Conservation (phyloP, 129 eudicot genomes). For the Cynara cardunculus region DNA sequence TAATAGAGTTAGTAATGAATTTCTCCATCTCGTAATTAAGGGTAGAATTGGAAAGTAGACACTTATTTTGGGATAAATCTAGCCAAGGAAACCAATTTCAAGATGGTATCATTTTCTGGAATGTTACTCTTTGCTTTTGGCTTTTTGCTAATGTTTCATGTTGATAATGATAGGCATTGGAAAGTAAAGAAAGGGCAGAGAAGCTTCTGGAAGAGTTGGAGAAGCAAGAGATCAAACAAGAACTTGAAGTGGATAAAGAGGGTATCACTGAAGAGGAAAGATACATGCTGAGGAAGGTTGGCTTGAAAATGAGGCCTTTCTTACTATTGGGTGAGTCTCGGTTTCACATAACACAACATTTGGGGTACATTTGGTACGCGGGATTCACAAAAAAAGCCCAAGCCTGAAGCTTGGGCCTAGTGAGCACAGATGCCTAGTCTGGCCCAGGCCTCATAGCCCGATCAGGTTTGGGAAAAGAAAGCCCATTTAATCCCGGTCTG, state of each 20-base stretch:
- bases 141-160: slow-evolving; percentile 16
- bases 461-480: too few relatives aligned
- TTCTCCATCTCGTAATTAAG: background rate
- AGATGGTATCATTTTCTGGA: background rate
- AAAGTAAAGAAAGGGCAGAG: slow-evolving; percentile 73
- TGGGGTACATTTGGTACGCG: background rate
- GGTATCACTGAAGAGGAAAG: slow-evolving; percentile 97
- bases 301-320: slow-evolving; percentile 77
- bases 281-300: slow-evolving; percentile 84
- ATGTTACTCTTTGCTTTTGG: background rate
- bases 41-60: background rate
- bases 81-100: background rate
- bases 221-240: slow-evolving; percentile 46
- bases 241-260: slow-evolving; percentile 65
- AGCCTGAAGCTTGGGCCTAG: too few relatives aligned
- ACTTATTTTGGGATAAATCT: background rate
- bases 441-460: background rate
- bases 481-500: background rate
- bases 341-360: background rate
- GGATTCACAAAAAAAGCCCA: background rate
- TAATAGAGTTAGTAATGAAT: background rate
- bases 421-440: too few relatives aligned
- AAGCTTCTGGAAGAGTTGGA: slow-evolving; percentile 70
- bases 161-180: slow-evolving; percentile 56
- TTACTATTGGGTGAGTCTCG: slow-evolving; percentile 71